phyloP scores from a whole-genome alignment of 768 basidiomycete species.

The Macrolepiota dolichaula region DNA sequence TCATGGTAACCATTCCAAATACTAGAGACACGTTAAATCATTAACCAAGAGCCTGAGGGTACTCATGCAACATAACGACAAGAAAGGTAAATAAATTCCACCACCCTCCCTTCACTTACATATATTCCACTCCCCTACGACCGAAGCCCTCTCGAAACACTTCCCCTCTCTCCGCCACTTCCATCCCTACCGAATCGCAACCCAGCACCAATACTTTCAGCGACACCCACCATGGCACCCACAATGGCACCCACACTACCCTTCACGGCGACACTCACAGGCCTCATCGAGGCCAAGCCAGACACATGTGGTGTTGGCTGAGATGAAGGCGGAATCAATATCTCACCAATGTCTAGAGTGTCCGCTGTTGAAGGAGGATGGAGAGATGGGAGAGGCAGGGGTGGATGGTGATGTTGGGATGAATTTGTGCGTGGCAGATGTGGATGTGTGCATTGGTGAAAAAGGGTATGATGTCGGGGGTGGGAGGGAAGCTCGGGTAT shows the following conservation, averaged over 20 bases:
- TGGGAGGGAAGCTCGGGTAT: no score
- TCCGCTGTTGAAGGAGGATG: background rate
- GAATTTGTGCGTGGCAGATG: background rate
- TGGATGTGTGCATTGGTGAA: background rate
- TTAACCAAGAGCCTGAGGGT: no score
- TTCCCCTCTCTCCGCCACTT: background rate
- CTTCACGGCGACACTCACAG: slow-evolving; percentile 72
- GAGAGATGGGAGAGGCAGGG: background rate
- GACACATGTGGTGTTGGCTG: slow-evolving; percentile 81
- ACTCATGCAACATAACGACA: no score
- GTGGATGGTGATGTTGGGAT: background rate
- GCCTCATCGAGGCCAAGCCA: slow-evolving; percentile 71
- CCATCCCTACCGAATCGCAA: background rate
- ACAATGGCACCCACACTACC: slow-evolving; percentile 45
- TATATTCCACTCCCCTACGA: background rate
- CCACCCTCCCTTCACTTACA: no score
- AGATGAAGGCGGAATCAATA: slow-evolving; percentile 30
- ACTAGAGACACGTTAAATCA: no score
- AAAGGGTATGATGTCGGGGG: no score
- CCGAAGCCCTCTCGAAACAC: background rate
- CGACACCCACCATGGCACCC: no score
- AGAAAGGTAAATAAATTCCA: no score
- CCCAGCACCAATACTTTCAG: background rate
- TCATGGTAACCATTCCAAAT: no score
- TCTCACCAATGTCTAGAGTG: background rate